Percentiles rank a stretch among this genome's conserved stretches.
phyloP scores from a whole-genome alignment of 2,329 filamentous ascomycete species.

The Celoporthe dispersa region DNA sequence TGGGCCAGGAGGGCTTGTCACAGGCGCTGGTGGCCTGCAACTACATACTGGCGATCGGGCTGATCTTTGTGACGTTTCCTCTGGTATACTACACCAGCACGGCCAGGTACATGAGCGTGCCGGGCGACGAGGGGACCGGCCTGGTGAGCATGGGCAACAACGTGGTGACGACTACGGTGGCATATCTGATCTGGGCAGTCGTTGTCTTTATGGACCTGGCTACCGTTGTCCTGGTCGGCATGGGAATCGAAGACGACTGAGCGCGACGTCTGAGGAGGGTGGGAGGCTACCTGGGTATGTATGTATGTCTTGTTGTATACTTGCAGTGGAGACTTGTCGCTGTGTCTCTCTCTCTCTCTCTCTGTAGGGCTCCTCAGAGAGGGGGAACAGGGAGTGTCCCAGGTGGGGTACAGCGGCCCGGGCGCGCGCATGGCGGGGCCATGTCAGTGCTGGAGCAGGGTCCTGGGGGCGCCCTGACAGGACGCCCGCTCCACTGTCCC shows the following conservation, averaged over 20 bases:
- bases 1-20: conserved; percentile 37
- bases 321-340: not conserved
- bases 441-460: not conserved
- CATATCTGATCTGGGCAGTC: conserved; percentile 33
- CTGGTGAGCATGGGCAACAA: conserved; percentile 32
- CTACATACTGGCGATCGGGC: conserved; percentile 36
- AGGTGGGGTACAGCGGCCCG: conserved; percentile 2
- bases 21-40: conserved; percentile 37
- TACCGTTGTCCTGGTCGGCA: conserved; percentile 33
- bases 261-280: not conserved
- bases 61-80: conserved; percentile 38
- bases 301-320: not conserved
- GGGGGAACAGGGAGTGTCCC: not conserved
- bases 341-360: not conserved
- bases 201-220: conserved; percentile 35
- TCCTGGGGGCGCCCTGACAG: conserved; percentile 2
- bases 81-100: conserved; percentile 38
- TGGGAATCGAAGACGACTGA: conserved; percentile 32
- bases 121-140: conserved; percentile 26
- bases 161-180: conserved; percentile 26
- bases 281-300: too few relatives aligned
- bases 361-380: not conserved
- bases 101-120: conserved; percentile 37
- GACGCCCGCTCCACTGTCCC: not conserved
- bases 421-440: not conserved